These are phyloP conservation scores for Malassezia slooffiae DNA, from an alignment of 1,284 basidiomycete genomes.

Conservation along the genomic window DNA sequence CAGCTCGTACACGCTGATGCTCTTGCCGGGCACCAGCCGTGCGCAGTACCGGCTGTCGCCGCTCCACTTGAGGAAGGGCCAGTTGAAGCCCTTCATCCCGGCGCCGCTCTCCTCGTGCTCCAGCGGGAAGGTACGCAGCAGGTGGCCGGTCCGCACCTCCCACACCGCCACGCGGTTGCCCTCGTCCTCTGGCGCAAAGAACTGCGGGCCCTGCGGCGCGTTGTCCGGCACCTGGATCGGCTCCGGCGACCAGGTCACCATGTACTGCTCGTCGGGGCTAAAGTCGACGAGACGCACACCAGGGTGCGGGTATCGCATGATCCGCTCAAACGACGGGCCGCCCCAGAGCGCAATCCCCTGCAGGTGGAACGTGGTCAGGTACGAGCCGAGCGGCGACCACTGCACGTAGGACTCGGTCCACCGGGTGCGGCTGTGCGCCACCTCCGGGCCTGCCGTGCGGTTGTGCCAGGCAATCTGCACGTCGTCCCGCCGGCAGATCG, in stretches of 20 bases:
- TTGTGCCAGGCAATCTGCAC: conserved; percentile 90
- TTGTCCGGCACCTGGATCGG: conserved; percentile 78
- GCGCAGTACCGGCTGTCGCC: conserved; percentile 92
- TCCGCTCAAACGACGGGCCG: conserved; percentile 71
- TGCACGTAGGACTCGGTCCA: conserved; percentile 97
- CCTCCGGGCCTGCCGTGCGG: conserved; percentile 73
- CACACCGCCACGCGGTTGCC: conserved; percentile 95
- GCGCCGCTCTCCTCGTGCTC: conserved; percentile 47
- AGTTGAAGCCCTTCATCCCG: conserved; percentile 58
- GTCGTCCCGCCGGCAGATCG: conserved; percentile 83
- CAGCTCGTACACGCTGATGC: conserved; percentile 92
- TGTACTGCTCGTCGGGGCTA: conserved; percentile 89
- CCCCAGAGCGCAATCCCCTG: conserved; percentile 96
- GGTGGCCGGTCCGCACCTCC: conserved; percentile 86
- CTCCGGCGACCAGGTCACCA: conserved; percentile 96
- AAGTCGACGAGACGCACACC: conserved; percentile 94
- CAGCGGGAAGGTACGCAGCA: conserved; percentile 81
- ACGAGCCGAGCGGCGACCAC: conserved; percentile 94
- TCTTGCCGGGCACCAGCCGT: conserved; percentile 72
- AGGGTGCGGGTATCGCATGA: conserved; percentile 86
- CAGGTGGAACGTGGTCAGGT: conserved; percentile 82
- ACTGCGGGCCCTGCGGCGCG: conserved; percentile 53
- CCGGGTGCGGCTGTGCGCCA: conserved; percentile 59
- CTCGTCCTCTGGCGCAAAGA: conserved; percentile 87
- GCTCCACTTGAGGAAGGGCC: conserved; percentile 97